Evolutionary conservation across 805 yeast genomes (phyloP).

Genomic region (Lipomyces spencermartinsiae): DNA sequence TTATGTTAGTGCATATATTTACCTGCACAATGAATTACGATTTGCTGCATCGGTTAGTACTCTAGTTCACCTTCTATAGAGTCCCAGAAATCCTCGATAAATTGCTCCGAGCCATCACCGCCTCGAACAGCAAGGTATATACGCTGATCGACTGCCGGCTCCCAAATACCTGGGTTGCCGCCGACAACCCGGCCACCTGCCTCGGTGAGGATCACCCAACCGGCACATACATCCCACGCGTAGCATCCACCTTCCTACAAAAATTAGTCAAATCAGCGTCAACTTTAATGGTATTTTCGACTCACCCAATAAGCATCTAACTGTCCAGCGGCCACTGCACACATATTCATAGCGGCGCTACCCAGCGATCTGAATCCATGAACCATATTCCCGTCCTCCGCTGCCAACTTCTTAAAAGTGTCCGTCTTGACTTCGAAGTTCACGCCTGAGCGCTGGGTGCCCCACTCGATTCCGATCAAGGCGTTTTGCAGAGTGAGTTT

Average conservation of each 20-base stretch:
- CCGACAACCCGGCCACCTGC: constrained; percentile 66
- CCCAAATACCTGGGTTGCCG: constrained; percentile 58
- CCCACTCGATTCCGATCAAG: constrained; percentile 65
- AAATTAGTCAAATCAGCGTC: neutral
- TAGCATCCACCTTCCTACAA: constrained; percentile 70
- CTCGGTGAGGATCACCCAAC: constrained; percentile 65
- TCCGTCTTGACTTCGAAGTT: constrained; percentile 58
- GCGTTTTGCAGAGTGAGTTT: constrained; percentile 58
- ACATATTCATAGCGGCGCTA: constrained; percentile 68
- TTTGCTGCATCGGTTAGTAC: constrained; percentile 42
- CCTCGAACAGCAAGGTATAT: constrained; percentile 66
- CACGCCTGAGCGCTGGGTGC: constrained; percentile 60
- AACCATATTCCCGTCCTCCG: constrained; percentile 59
- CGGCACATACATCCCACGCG: constrained; percentile 75
- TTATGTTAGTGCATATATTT: neutral
- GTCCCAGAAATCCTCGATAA: constrained; percentile 58
- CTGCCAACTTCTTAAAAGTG: constrained; percentile 56
- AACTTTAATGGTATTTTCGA: neutral
- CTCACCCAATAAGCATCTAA: constrained; percentile 64
- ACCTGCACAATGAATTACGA: neutral
- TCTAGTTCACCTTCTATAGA: constrained; percentile 55
- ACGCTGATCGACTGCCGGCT: constrained; percentile 57
- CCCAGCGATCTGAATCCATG: constrained; percentile 70
- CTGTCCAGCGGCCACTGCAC: constrained; percentile 63
- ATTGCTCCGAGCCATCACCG: constrained; percentile 55